Evolutionary conservation across 768 basidiomycete species (phyloP).

Genomic region (Boletus rubescentipes): DNA sequence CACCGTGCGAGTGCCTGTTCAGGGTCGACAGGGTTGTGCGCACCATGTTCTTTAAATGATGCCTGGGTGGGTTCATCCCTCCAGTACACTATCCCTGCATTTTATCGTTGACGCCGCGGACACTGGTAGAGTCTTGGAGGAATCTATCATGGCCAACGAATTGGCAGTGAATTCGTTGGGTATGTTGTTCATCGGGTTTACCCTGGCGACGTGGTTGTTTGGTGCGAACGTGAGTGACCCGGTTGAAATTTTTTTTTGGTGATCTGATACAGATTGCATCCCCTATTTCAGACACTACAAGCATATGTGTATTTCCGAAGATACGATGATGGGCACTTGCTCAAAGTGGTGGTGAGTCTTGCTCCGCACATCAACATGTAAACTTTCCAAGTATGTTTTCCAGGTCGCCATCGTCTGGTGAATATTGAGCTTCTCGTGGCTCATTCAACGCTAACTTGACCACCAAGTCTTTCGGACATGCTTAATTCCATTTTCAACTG

Average conservation of each 20-base stretch:
- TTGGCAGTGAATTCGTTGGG: conserved; percentile 1
- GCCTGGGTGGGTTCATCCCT: too few species aligned
- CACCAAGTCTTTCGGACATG: conserved; percentile 15
- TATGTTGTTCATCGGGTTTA: conserved; percentile 10
- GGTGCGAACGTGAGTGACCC: conserved; percentile 7
- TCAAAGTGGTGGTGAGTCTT: conserved; percentile 11
- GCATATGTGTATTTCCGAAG: conserved; percentile 8
- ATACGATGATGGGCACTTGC: background rate
- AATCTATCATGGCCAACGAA: background rate
- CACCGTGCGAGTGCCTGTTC: background rate
- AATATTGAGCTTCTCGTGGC: background rate
- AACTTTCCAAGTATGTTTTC: background rate
- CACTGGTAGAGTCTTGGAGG: too few species aligned
- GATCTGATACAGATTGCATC: background rate
- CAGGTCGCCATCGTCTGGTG: conserved; percentile 10
- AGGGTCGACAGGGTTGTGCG: background rate
- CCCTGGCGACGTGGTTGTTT: conserved; percentile 18
- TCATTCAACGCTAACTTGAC: background rate
- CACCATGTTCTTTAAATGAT: background rate
- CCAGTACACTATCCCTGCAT: too few species aligned
- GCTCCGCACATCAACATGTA: background rate
- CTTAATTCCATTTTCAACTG: conserved; percentile 6
- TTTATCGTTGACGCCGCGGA: too few species aligned
- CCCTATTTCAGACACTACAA: conserved; percentile 8
- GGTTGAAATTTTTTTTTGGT: background rate